A percentile compares a stretch with the other conserved stretches of the same genome.
Evolutionary conservation across 208 protist genomes (phyloP).

Genomic region (Trypanosoma lewisi): DNA sequence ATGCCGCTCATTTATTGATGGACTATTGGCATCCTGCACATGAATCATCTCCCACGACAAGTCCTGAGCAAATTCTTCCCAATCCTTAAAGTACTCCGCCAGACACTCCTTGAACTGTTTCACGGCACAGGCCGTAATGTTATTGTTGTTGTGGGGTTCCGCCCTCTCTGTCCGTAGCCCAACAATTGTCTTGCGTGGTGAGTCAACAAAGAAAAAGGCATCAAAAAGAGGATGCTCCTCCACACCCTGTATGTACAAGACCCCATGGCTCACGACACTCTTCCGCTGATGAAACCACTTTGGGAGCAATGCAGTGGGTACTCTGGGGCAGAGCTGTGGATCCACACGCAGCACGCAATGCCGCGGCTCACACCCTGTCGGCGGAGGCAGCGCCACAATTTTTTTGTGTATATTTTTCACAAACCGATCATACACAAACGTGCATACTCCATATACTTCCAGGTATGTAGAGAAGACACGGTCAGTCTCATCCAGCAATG

Average conservation of each 20-base stretch:
- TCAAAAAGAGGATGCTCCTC: background rate
- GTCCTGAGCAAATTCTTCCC: background rate
- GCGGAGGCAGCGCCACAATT: background rate
- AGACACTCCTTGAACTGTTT: background rate
- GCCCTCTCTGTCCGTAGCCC: background rate
- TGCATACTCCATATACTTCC: background rate
- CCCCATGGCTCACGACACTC: background rate
- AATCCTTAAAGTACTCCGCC: background rate
- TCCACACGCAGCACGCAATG: background rate
- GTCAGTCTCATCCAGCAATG: background rate
- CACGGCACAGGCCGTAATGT: background rate
- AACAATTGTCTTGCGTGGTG: background rate
- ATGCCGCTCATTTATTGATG: background rate
- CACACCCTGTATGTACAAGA: background rate
- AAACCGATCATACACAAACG: background rate
- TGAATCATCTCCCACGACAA: slow-evolving; percentile 5
- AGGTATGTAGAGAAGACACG: background rate
- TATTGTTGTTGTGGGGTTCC: background rate
- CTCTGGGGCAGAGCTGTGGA: background rate
- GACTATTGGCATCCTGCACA: background rate
- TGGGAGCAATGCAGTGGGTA: background rate
- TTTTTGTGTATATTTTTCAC: background rate
- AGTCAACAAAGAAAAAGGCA: background rate
- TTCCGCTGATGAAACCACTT: background rate
- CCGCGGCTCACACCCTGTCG: background rate